A percentile compares a stretch with the other conserved stretches of the same genome.
These are phyloP conservation scores for Solanum chacoense DNA, from an alignment of 305 asterid genomes.

Conservation along the genomic window DNA sequence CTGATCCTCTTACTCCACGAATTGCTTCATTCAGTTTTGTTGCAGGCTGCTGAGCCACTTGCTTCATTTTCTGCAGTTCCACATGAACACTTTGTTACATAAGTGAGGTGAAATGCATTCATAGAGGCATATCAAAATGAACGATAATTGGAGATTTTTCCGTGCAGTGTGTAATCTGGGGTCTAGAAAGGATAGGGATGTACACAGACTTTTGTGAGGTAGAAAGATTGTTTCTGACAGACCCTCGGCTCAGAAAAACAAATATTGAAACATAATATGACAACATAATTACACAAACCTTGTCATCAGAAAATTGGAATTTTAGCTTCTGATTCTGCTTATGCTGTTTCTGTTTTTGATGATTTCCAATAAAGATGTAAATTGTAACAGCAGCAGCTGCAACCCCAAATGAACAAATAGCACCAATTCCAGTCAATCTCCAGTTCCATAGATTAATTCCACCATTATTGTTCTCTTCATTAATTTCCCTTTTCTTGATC, in stretches of 20 bases:
- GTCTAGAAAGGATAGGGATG: neutral
- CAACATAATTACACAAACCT: neutral
- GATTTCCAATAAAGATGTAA: conserved; percentile 38
- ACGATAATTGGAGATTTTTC: neutral
- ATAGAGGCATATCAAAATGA: neutral
- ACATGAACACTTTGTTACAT: neutral
- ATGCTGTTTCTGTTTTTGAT: conserved; percentile 15
- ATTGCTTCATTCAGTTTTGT: conserved; percentile 6
- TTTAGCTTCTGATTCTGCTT: conserved; percentile 33
- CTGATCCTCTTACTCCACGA: conserved; percentile 6
- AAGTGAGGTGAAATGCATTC: neutral
- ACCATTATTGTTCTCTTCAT: conserved; percentile 15
- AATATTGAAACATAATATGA: neutral
- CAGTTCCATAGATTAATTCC: conserved; percentile 47
- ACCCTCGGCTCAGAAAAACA: neutral
- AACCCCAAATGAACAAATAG: conserved; percentile 67
- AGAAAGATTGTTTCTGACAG: neutral
- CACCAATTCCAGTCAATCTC: conserved; percentile 58
- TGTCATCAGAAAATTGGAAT: conserved; percentile 30
- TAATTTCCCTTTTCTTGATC: conserved; percentile 4
- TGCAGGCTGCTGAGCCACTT: conserved; percentile 7
- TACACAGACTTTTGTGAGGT: neutral
- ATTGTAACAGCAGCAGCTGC: conserved; percentile 39
- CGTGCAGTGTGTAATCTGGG: neutral
- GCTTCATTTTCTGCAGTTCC: conserved; percentile 4